A percentile compares a stretch with the other conserved stretches of the same genome.
Conservation (phyloP, 176 grass and related monocot genomes). For the Thalia dealbata region DNA sequence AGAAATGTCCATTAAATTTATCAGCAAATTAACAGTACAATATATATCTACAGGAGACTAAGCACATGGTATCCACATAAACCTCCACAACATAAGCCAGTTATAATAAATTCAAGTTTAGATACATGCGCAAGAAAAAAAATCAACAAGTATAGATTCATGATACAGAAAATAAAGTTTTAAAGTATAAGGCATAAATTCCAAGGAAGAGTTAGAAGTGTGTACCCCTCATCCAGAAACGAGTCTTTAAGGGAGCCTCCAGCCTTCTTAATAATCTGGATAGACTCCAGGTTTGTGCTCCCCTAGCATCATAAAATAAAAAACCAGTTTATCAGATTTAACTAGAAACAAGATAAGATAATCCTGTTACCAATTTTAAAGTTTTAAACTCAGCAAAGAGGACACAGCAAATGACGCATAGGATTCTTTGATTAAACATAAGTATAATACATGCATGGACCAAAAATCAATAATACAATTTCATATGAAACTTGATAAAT, state of each 20-base stretch:
- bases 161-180: neutral
- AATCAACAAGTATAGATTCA: neutral
- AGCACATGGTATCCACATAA: no score
- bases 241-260: conserved; percentile 97
- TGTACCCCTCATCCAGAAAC: conserved; percentile 98
- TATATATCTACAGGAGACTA: no score
- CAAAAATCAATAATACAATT: neutral
- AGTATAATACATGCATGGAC: neutral
- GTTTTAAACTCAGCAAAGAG: neutral
- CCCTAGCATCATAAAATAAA: conserved; percentile 43
- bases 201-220: neutral
- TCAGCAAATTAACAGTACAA: no score
- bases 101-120: no score
- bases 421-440: neutral
- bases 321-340: neutral
- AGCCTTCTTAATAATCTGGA: conserved; percentile 98
- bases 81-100: no score
- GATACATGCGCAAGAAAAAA: neutral
- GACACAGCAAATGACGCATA: neutral
- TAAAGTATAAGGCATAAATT: neutral
- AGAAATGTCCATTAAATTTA: no score
- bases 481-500: neutral
- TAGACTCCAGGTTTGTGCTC: conserved; percentile 85
- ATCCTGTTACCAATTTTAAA: neutral
- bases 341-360: neutral